Evolutionary conservation across 352 stramenopile genomes (phyloP), one percentile per base, ranked within the genome.

Genomic region (Phytophthora brassicae): DNA sequence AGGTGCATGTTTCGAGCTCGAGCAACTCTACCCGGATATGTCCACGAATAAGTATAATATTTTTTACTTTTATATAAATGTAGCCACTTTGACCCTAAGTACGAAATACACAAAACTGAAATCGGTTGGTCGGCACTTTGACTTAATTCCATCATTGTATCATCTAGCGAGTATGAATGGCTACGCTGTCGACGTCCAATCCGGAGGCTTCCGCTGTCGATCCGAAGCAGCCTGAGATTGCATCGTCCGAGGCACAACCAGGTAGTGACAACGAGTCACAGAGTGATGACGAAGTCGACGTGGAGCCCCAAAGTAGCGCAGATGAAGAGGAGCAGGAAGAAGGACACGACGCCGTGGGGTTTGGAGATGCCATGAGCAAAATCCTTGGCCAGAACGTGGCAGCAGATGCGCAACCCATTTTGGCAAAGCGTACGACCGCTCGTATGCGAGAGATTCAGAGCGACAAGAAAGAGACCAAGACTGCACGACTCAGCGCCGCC

Each of bases 281-380:
- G 17, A 57, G 49, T 9, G n/a, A 28, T 23, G 60, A 68, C 19
- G 72, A 66, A n/a, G 44, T 64, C 23, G 56, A 68, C 0, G 48
- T 60, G 12, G 56, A 72, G 19, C 55, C 38, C 0, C 48, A 70
- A 17, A 60, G 67, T 29, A 39, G 58, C 4, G 69, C 64, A 1
- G 55, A 64, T 24, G 65, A 73, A 29, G 56, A 66, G 1, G n/a
- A n/a, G n/a, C n/a, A n/a, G n/a, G 67, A 71, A 1, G 72, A 72
- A 13, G 60, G 60, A 11, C 70, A 84, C n/a, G 80, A 88, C 16
- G 80, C 81, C 2, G 85, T 94, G 47, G 86, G 84, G 22, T 92
- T 94, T 70, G 86, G 81, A 20, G 86, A 94, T 46, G 86, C 86
- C 38, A 91, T 94, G 86, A 93, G 74, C 75, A 94, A 94, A 64